A percentile compares a stretch with the other conserved stretches of the same genome.
These are phyloP conservation scores for Nyssa sinensis DNA, from an alignment of 148 eudicot genomes.

Conservation along the genomic window DNA sequence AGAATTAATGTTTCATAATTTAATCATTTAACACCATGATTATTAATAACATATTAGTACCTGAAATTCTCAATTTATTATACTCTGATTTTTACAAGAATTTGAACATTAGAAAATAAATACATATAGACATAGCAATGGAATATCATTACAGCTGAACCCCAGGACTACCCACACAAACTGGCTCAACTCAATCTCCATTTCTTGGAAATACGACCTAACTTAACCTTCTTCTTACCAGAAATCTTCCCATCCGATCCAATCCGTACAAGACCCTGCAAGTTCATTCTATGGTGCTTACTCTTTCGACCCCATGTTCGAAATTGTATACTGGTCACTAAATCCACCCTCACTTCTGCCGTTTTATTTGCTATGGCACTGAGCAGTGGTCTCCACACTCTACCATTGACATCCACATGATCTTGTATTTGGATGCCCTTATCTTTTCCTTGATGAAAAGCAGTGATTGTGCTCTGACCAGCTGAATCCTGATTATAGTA, in stretches of 20 bases:
- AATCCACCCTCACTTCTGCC: slow-evolving; percentile 9
- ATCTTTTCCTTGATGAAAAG: slow-evolving; percentile 13
- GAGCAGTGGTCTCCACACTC: not conserved
- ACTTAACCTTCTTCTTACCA: slow-evolving; percentile 22
- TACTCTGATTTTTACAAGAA: not conserved
- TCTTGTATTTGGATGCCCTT: not conserved
- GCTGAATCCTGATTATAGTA: not conserved
- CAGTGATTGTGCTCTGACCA: slow-evolving; percentile 4
- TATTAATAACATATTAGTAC: not conserved
- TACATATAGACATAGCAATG: not conserved
- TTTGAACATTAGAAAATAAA: not conserved
- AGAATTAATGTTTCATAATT: not conserved
- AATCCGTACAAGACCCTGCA: slow-evolving; percentile 1
- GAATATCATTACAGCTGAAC: not conserved
- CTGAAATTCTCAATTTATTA: not conserved
- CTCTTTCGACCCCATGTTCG: slow-evolving; percentile 6
- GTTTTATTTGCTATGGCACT: slow-evolving; percentile 8
- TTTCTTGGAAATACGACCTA: slow-evolving; percentile 3
- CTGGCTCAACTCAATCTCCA: not conserved
- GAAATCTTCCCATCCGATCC: slow-evolving; percentile 25
- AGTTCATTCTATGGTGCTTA: slow-evolving; percentile 7
- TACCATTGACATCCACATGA: not conserved
- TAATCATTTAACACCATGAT: not conserved
- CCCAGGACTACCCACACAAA: not conserved
- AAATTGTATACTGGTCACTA: slow-evolving; percentile 4